Conservation (phyloP, 208 protist genomes). For the Phytomonas sp. region DNA sequence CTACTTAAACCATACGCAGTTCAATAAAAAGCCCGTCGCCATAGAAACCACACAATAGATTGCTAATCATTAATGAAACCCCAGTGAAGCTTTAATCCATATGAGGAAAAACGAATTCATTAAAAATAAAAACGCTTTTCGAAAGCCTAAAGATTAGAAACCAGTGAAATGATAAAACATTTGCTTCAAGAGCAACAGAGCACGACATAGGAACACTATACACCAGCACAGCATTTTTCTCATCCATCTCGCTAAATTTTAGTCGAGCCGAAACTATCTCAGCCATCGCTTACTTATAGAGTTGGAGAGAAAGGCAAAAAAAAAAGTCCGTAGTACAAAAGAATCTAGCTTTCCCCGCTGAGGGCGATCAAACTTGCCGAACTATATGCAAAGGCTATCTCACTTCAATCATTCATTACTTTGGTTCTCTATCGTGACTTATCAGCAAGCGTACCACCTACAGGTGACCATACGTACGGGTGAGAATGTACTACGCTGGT, state of each 20-base stretch:
- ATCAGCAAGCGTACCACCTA: background rate
- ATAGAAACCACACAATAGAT: conserved; percentile 42
- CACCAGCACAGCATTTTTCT: background rate
- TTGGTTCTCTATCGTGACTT: background rate
- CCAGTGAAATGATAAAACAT: conserved; percentile 5
- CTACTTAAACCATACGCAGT: conserved; percentile 20
- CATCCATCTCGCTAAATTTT: background rate
- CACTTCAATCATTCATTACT: background rate
- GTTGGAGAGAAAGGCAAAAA: background rate
- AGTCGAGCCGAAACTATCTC: background rate
- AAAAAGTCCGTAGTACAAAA: background rate
- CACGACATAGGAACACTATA: background rate
- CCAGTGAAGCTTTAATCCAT: background rate
- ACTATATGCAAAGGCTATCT: background rate
- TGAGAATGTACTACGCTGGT: background rate
- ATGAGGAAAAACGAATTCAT: background rate
- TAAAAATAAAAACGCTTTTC: background rate
- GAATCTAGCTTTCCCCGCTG: background rate
- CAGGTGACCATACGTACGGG: background rate
- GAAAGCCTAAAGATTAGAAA: background rate
- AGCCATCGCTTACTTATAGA: background rate
- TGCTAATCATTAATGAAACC: conserved; percentile 15
- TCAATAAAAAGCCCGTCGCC: conserved; percentile 43
- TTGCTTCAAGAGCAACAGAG: conserved; percentile 2
- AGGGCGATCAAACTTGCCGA: background rate